phyloP scores from a whole-genome alignment of 1,284 basidiomycete genomes.

The Crepidotus sp. region DNA sequence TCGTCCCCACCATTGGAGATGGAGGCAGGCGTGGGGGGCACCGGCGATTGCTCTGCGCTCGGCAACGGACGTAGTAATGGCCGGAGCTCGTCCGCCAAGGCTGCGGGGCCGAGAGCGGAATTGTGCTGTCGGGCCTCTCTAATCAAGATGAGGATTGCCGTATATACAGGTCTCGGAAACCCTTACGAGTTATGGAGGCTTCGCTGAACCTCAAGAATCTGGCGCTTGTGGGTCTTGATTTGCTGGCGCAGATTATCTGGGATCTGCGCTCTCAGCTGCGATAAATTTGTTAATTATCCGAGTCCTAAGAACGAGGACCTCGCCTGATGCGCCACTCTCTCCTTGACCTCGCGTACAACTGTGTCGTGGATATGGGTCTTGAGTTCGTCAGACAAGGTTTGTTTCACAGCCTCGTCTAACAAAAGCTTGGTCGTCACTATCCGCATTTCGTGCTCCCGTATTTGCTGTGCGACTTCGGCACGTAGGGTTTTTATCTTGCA shows the following conservation, averaged over 20 bases:
- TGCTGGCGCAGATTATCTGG: conserved; percentile 29
- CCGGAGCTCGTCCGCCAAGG: conserved; percentile 33
- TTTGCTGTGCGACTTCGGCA: conserved; percentile 30
- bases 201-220: conserved; percentile 34
- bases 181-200: conserved; percentile 41
- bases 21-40: conserved; percentile 25
- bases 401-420: conserved; percentile 32
- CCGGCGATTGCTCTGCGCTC: conserved; percentile 31
- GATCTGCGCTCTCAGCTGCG: conserved; percentile 35
- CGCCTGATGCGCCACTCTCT: conserved; percentile 30
- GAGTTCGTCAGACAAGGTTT: conserved; percentile 30
- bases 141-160: background rate
- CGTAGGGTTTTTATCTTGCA: conserved; percentile 32
- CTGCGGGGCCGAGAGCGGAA: conserved; percentile 30
- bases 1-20: background rate
- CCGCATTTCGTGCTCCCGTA: conserved; percentile 29
- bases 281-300: background rate
- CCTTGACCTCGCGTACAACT: conserved; percentile 23
- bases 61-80: conserved; percentile 38
- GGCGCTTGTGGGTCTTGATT: conserved; percentile 27
- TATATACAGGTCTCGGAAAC: background rate
- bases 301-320: background rate
- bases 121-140: conserved; percentile 46
- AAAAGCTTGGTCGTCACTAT: conserved; percentile 28
- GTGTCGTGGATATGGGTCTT: conserved; percentile 29